Evolutionary conservation across 805 yeast species (phyloP).

Genomic region (Lachancea nothofagi): DNA sequence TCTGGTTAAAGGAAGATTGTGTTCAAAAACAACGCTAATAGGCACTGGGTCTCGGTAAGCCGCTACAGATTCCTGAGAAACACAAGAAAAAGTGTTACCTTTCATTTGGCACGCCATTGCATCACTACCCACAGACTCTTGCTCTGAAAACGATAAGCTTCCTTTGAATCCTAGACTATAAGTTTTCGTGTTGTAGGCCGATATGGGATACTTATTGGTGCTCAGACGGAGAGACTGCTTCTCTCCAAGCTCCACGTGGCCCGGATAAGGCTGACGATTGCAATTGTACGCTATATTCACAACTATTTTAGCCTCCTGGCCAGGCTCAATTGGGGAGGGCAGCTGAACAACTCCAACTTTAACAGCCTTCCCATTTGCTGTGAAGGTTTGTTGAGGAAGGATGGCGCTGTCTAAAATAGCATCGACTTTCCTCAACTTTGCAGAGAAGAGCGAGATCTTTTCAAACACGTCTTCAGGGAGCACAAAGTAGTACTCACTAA

Average conservation of each 20-base stretch:
- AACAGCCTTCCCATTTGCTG: slow-evolving; percentile 25
- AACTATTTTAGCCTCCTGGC: slow-evolving; percentile 44
- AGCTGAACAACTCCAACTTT: slow-evolving; percentile 46
- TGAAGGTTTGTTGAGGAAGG: slow-evolving; percentile 20
- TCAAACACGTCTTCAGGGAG: slow-evolving; percentile 44
- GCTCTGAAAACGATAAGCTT: slow-evolving; percentile 19
- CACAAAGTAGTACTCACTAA: slow-evolving; percentile 50
- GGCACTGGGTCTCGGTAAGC: slow-evolving; percentile 42
- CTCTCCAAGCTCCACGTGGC: slow-evolving; percentile 50
- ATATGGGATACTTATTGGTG: slow-evolving; percentile 50
- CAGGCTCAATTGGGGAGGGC: slow-evolving; percentile 65
- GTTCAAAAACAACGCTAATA: slow-evolving; percentile 57
- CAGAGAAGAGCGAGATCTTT: slow-evolving; percentile 43
- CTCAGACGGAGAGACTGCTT: slow-evolving; percentile 54
- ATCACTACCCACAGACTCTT: slow-evolving; percentile 18
- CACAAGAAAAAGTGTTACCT: slow-evolving; percentile 44
- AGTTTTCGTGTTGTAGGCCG: slow-evolving; percentile 58
- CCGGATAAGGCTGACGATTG: slow-evolving; percentile 57
- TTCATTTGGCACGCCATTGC: slow-evolving; percentile 37
- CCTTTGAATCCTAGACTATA: slow-evolving; percentile 39
- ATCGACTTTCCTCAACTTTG: slow-evolving; percentile 29
- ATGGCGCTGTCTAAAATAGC: slow-evolving; percentile 27
- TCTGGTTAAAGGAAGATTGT: slow-evolving; percentile 57
- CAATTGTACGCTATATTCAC: slow-evolving; percentile 46
- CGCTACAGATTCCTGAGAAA: slow-evolving; percentile 44